Evolutionary conservation across 257 asterid genomes (phyloP), one percentile per base, ranked within the genome.

Genomic region (Ajuga chamaepitys): DNA sequence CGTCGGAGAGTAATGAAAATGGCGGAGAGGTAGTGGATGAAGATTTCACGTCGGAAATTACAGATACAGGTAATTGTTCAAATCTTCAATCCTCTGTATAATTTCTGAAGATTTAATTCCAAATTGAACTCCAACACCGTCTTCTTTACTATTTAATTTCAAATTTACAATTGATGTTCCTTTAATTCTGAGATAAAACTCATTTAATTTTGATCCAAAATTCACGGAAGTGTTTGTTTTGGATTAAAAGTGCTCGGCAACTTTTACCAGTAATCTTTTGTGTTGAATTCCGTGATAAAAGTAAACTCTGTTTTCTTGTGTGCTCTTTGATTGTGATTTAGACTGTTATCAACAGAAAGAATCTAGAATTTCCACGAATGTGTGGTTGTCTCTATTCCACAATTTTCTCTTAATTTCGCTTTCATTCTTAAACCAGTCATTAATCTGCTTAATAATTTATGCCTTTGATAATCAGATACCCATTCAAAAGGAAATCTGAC

Each of bases 41-140:
- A 62, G 88, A 81, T 73, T 73, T 71, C 58, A 60, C 77, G 44
- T 88, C 93, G 25, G 97, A 88, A 74, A 85, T 88, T 38, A 86
- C 95, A 14, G 93, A 88, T 26, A 73, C 98, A 68, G 95, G 98
- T 85, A 67, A 50, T 17, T 18, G 12, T 17, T 32, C 56, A 20
- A 60, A 54, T 56, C 50, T 13, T 68, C 70, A 34, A 67, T 75
- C 66, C 7, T 41, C 63, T 38, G 12, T 22, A 11, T 16, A 24
- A 34, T 48, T 48, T 59, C 44, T 51, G 4, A 13, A 40, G 10
- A 17, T 56, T 13, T 9, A 26, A 13, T n/a, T 30, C 37, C 37
- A 30, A 30, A 30, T 8, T 4, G 4, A 30, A 30, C 34, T 28
- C 5, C 37, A 30, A 30, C 37, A 30, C 20, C 71, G 26, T 34